Conservation (phyloP, 331 rosid species). For the Quercus tomentella region DNA sequence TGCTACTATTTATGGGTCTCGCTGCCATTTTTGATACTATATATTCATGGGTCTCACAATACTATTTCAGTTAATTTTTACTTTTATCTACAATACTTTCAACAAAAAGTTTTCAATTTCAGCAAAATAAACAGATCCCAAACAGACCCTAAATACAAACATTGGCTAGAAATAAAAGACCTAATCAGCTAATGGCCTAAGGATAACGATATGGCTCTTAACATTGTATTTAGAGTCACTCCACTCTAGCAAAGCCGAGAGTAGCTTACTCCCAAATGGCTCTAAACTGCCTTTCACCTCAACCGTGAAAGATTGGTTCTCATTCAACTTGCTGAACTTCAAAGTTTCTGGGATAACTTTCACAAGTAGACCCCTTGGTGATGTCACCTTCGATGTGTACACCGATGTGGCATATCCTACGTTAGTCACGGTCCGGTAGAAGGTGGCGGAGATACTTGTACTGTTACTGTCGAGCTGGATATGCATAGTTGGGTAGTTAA, state of each 20-base stretch:
- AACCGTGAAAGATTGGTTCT: conserved; percentile 50
- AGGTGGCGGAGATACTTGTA: conserved; percentile 45
- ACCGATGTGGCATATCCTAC: conserved; percentile 48
- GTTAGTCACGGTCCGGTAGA: conserved; percentile 50
- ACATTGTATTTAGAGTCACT: conserved; percentile 51
- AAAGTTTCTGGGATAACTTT: conserved; percentile 49
- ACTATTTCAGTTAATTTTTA: no score
- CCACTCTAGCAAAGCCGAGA: conserved; percentile 63
- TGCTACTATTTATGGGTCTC: no score
- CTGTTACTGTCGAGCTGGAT: conserved; percentile 4
- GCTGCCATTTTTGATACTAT: no score
- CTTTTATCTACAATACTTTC: no score
- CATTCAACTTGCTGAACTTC: conserved; percentile 28
- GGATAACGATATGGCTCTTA: conserved; percentile 49
- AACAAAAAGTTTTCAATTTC: background rate
- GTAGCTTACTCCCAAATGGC: background rate
- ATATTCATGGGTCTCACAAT: no score
- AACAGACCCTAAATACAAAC: no score
- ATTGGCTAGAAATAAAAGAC: background rate
- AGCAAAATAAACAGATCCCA: no score
- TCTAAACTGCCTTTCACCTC: conserved; percentile 39
- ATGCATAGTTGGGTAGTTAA: conserved; percentile 84
- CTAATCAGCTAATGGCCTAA: conserved; percentile 2
- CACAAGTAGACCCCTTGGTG: conserved; percentile 47
- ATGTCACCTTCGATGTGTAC: conserved; percentile 53